These are phyloP conservation scores for Colletotrichum sp. DNA, from an alignment of 2,329 filamentous ascomycete species.

Conservation along the genomic window DNA sequence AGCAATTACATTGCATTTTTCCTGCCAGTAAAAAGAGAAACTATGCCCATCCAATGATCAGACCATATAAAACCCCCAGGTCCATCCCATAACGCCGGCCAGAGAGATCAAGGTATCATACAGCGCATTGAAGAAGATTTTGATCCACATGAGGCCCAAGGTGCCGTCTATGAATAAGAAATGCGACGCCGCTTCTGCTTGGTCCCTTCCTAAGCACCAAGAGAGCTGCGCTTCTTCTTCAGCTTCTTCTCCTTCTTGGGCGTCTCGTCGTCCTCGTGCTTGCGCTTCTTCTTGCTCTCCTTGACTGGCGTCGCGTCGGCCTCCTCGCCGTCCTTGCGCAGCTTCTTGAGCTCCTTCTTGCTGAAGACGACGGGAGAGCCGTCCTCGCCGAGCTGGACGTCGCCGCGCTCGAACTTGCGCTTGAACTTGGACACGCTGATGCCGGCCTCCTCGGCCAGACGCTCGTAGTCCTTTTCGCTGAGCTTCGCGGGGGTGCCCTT, in stretches of 20 bases:
- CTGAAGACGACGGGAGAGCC: slow-evolving; percentile 71
- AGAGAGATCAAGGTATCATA: slow-evolving; percentile 26
- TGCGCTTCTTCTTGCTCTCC: slow-evolving; percentile 72
- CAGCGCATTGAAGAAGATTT: slow-evolving; percentile 24
- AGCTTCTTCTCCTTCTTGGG: slow-evolving; percentile 66
- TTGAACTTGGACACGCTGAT: slow-evolving; percentile 79
- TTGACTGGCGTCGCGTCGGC: slow-evolving; percentile 46
- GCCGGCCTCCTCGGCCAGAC: slow-evolving; percentile 69
- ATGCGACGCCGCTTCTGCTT: slow-evolving; percentile 21
- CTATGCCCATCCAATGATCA: slow-evolving; percentile 24
- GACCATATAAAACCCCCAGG: slow-evolving; percentile 21
- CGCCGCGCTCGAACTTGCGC: slow-evolving; percentile 77
- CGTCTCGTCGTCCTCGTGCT: slow-evolving; percentile 70
- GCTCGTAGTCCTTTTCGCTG: slow-evolving; percentile 61
- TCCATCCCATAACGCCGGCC: slow-evolving; percentile 23
- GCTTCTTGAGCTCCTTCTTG: slow-evolving; percentile 80
- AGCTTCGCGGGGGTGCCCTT: slow-evolving; percentile 39
- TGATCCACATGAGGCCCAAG: slow-evolving; percentile 23
- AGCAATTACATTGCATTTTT: slow-evolving; percentile 22
- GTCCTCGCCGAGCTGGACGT: slow-evolving; percentile 70
- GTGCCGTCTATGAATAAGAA: slow-evolving; percentile 22
- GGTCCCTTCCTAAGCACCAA: slow-evolving; percentile 18
- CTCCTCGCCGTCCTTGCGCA: slow-evolving; percentile 66
- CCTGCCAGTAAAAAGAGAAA: slow-evolving; percentile 22
- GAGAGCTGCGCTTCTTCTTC: slow-evolving; percentile 46